Base-by-base conservation (phyloP, 202 grass and related monocot genomes). In the Panicum hallii region DNA sequence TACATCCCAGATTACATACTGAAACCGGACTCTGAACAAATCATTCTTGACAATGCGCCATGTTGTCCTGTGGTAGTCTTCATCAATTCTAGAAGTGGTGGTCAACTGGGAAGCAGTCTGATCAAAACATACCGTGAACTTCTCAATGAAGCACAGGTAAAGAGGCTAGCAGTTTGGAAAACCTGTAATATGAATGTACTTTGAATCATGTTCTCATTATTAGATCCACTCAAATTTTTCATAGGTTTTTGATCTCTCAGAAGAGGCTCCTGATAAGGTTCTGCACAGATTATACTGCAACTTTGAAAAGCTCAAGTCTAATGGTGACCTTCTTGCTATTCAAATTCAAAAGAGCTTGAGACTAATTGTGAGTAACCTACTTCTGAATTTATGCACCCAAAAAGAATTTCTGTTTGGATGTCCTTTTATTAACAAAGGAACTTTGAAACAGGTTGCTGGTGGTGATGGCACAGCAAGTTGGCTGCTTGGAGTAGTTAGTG, bases 391-490 rank as follows among this genome's bases (percentile, higher is more conserved):
- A 17, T 57, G 47, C 19, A 44, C 70, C 30, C 14, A 57, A 61
- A 67, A 80, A 30, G 7, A 73, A 71, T 60, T 79, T 72, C 47
- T 19, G 7, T 23, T 57, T 74, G 1, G n/a, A 30, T 32, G 44
- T 89, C 63, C 44, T 64, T 85, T 16, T 53, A 41, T 72, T 23
- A 61, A 80, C 43, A 22, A 74, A 75, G 52, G 65, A 83, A 7
- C 56, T 84, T 88, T 78, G 63, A 82, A 85, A 88, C 76, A 99
- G 97, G 97, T 99, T 46, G 97, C 93, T 77, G 93, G 97, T 75
- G 97, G 93, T 78, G 97, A 99, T 84, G 93, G 97, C 65, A 99
- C 97, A 17, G 97, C 93, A 86, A 94, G 97, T 83, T 99, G 97
- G 97, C 88, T 99, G 74, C 93, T 99, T 75, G 97, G 97, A 82